A percentile compares a stretch with the other conserved stretches of the same genome.
Evolutionary conservation across 176 grass and related monocot species (phyloP).

Genomic region (Coix lacrymajobi): DNA sequence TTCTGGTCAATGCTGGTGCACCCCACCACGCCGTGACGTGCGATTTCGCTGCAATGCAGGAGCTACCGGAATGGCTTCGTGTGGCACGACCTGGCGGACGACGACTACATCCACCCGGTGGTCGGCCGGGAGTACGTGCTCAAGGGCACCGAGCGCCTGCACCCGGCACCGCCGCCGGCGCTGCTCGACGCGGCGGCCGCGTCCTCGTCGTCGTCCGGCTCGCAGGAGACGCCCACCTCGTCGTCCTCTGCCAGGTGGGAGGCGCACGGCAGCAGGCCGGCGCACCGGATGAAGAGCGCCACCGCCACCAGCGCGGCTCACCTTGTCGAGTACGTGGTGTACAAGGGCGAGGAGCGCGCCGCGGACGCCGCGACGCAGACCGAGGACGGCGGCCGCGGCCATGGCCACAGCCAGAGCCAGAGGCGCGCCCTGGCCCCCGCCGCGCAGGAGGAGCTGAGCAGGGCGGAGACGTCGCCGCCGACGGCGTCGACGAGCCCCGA

Average conservation of each 20-base stretch:
- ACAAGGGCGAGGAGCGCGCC: slow-evolving; percentile 31
- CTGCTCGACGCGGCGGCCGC: slow-evolving; percentile 31
- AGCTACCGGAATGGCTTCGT: slow-evolving; percentile 92
- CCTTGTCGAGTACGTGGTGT: slow-evolving; percentile 45
- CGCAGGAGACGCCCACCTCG: slow-evolving; percentile 36
- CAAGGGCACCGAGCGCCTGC: slow-evolving; percentile 80
- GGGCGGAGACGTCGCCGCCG: slow-evolving; percentile 65
- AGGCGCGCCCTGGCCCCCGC: neutral
- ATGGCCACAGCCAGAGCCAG: neutral
- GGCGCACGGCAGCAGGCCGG: neutral
- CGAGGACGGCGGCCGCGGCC: slow-evolving; percentile 28
- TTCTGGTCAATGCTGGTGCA: neutral
- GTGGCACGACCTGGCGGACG: slow-evolving; percentile 85
- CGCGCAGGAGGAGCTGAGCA: slow-evolving; percentile 40
- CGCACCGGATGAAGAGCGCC: slow-evolving; percentile 23
- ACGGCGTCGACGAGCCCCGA: slow-evolving; percentile 73
- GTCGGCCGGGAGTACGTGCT: slow-evolving; percentile 79
- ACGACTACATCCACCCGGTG: slow-evolving; percentile 83
- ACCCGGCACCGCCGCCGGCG: neutral
- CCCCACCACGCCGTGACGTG: neutral
- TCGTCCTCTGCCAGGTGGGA: slow-evolving; percentile 37
- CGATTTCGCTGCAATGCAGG: slow-evolving; percentile 27
- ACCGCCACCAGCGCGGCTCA: neutral
- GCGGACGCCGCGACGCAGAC: slow-evolving; percentile 89
- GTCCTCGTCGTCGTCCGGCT: slow-evolving; percentile 37